Evolutionary conservation across 768 basidiomycete genomes (phyloP), one percentile per base, ranked within the genome.

Genomic region (Boletellus emodensis): DNA sequence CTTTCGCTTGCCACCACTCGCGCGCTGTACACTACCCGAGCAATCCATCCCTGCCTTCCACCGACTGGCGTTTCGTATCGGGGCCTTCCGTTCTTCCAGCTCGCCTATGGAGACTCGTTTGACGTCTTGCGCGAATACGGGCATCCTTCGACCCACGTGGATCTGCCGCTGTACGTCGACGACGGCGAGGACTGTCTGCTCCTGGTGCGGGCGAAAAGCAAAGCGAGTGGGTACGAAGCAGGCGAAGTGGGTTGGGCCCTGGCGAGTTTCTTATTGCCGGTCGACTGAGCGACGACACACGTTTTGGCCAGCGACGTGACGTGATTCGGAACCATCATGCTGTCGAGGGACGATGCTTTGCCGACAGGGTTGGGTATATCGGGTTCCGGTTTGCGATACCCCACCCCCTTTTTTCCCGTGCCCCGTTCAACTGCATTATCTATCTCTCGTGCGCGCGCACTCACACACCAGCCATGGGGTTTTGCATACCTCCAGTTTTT

Each of bases 101-200:
- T 92, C n/a, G 64, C 68, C 30, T 75, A 79, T 30, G 83, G 79
- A 4, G 82, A 86, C 33, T 61, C 82, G 33, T 83, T 82, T 43
- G 80, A 83, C 35, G 81, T 92, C 7, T 66, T 91, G 44, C 77
- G 83, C 55, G 90, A 91, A 64, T 81, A 81, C 0, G 90, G 90
- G 1, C 89, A 90, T 61, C 90, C 90, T 13, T 82, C 83, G 48
- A 75, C 79, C 18, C 87, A 90, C 59, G 75, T 77, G 4, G 80
- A 86, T 57, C 69, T 92, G 37, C 90, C 90, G 3, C 62, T 92
- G 49, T 83, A 84, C 58, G 85, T 90, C 44, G 89, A 91, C 57
- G 89, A 89, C 55, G 76, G 76, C 11, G 79, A 80, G 39, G 90
- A 91, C 58, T 90, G 89, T 68, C 69, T 92, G 54, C 68, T 92